A percentile compares a stretch with the other conserved stretches of the same genome.
Conservation (phyloP, 768 basidiomycete species). For the Amanita thiersii region DNA sequence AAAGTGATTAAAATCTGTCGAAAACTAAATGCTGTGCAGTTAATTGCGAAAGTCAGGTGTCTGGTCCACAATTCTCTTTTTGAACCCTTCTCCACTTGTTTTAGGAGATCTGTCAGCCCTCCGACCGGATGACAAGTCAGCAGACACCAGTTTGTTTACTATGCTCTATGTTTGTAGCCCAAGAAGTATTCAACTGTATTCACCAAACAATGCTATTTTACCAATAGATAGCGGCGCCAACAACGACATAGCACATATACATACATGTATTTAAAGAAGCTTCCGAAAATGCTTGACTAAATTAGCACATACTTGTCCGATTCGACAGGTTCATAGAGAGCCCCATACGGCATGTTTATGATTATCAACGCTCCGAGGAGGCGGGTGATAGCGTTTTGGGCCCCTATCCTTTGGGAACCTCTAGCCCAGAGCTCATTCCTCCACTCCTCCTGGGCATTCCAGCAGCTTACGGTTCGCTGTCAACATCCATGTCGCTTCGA, state of each 20-base stretch:
- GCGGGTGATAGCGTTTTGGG: conserved; percentile 50
- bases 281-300: conserved; percentile 10
- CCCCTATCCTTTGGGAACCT: conserved; percentile 39
- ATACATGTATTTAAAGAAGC: conserved; percentile 11
- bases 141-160: conserved; percentile 4
- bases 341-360: conserved; percentile 24
- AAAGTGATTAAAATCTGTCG: neutral
- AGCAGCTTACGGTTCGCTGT: conserved; percentile 41
- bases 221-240: conserved; percentile 16
- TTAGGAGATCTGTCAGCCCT: neutral
- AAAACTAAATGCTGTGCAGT: neutral
- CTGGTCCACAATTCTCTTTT: neutral
- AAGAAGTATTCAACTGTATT: conserved; percentile 9
- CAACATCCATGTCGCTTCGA: conserved; percentile 58
- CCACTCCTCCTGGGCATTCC: conserved; percentile 19
- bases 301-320: conserved; percentile 11
- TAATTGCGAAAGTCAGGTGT: neutral
- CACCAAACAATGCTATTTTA: conserved; percentile 13
- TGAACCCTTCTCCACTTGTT: neutral
- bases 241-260: conserved; percentile 15
- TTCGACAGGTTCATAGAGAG: conserved; percentile 12
- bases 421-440: conserved; percentile 18
- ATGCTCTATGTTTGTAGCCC: conserved; percentile 6
- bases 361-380: conserved; percentile 25
- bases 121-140: conserved; percentile 7